phyloP scores from a whole-genome alignment of 164 flowering plant genomes.

The Malania oleifera region DNA sequence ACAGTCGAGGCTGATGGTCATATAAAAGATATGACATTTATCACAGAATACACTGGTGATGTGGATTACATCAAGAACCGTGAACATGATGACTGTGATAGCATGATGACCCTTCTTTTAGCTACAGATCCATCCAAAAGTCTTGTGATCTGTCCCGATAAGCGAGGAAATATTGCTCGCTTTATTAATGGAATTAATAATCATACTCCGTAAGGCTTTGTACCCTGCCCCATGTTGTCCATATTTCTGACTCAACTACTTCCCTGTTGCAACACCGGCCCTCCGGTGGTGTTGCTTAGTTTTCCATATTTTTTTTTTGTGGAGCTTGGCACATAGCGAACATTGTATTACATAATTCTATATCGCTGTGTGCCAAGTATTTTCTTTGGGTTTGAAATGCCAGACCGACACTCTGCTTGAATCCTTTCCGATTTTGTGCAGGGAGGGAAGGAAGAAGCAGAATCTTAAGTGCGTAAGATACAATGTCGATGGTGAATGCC shows the following conservation, averaged over 20 bases:
- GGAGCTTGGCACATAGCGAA: background rate
- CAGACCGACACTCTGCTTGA: constrained; percentile 11
- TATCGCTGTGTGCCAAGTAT: background rate
- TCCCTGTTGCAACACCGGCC: too few species aligned
- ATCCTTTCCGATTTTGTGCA: constrained; percentile 31
- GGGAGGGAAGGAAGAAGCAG: constrained; percentile 72
- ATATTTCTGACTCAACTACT: background rate
- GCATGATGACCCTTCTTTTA: constrained; percentile 72
- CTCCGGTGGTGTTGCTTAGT: background rate
- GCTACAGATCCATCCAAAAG: constrained; percentile 44
- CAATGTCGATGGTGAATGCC: constrained; percentile 59
- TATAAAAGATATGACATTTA: constrained; percentile 63
- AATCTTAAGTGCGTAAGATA: constrained; percentile 71
- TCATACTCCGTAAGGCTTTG: constrained; percentile 50
- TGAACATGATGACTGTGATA: constrained; percentile 68
- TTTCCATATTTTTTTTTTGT: background rate
- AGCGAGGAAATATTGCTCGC: constrained; percentile 67
- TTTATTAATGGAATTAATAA: constrained; percentile 81
- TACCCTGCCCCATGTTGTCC: constrained; percentile 1
- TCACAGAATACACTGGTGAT: constrained; percentile 68
- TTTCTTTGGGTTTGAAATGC: background rate
- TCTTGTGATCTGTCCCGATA: constrained; percentile 73
- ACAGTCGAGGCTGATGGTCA: constrained; percentile 63
- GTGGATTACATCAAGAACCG: constrained; percentile 66
- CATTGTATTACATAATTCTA: background rate